A percentile compares a stretch with the other conserved stretches of the same genome.
Conservation (phyloP, 2,329 filamentous ascomycete genomes). For the Xylariaceae sp. region DNA sequence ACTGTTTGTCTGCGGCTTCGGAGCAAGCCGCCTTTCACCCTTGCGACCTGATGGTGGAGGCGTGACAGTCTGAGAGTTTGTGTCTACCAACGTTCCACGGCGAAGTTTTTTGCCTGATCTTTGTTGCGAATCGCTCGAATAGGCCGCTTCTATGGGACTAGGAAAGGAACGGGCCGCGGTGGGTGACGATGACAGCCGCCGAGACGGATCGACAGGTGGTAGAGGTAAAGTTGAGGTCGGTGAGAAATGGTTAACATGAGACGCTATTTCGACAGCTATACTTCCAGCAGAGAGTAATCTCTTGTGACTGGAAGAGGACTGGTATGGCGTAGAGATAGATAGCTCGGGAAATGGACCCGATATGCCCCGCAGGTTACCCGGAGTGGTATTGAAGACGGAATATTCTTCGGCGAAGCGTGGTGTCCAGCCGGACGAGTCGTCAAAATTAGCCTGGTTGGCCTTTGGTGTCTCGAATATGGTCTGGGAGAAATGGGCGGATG, state of each 20-base stretch:
- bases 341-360: slow-evolving; percentile 56
- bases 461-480: slow-evolving; percentile 65
- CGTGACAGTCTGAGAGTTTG: slow-evolving; percentile 60
- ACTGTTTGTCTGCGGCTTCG: slow-evolving; percentile 52
- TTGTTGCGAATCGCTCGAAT: slow-evolving; percentile 38
- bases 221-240: slow-evolving; percentile 59
- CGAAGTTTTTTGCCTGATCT: slow-evolving; percentile 54
- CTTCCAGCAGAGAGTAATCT: slow-evolving; percentile 59
- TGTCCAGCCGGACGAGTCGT: slow-evolving; percentile 62
- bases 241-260: slow-evolving; percentile 69
- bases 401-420: slow-evolving; percentile 70
- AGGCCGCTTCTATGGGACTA: slow-evolving; percentile 41
- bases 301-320: slow-evolving; percentile 50
- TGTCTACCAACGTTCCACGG: slow-evolving; percentile 49
- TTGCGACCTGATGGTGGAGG: slow-evolving; percentile 66
- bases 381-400: slow-evolving; percentile 70
- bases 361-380: slow-evolving; percentile 60
- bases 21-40: slow-evolving; percentile 61
- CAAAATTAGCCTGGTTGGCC: slow-evolving; percentile 53
- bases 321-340: slow-evolving; percentile 47
- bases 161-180: slow-evolving; percentile 47
- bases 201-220: slow-evolving; percentile 66
- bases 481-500: slow-evolving; percentile 59
- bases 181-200: slow-evolving; percentile 65
- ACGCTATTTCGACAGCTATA: slow-evolving; percentile 58